Evolutionary conservation across 1,139 yeast species (phyloP).

Genomic region (Komagataea norvegica): DNA sequence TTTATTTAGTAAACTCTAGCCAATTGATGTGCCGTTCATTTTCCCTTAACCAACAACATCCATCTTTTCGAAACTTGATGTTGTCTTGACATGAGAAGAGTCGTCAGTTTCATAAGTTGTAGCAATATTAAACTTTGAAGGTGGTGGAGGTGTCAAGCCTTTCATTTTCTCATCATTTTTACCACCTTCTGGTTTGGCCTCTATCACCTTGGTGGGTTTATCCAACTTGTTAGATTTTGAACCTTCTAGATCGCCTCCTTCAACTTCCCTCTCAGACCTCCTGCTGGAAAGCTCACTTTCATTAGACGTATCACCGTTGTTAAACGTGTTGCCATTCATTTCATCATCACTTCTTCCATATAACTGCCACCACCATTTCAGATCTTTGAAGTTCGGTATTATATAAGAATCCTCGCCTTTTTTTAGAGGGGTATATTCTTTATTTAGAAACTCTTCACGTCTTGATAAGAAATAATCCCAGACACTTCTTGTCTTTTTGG

Average conservation of each 20-base stretch:
- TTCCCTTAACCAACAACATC: conserved; percentile 11
- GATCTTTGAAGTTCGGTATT: conserved; percentile 61
- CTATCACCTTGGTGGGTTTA: too few relatives aligned
- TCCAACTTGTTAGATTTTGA: too few relatives aligned
- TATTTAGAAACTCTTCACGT: conserved; percentile 62
- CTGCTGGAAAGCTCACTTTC: conserved; percentile 6
- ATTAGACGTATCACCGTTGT: conserved; percentile 9
- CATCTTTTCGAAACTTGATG: conserved; percentile 11
- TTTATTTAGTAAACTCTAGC: too few relatives aligned
- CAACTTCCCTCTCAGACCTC: background rate
- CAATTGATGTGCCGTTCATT: too few relatives aligned
- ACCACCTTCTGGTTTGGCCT: background rate
- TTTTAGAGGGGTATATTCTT: conserved; percentile 31
- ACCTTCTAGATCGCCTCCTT: background rate
- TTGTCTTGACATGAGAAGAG: background rate
- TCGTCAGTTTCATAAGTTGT: conserved; percentile 7
- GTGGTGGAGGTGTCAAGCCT: conserved; percentile 14
- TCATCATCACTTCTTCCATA: conserved; percentile 78
- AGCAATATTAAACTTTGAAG: conserved; percentile 3
- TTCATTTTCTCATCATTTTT: conserved; percentile 7
- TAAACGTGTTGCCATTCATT: conserved; percentile 51
- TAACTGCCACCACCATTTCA: conserved; percentile 85
- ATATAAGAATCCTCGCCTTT: conserved; percentile 41
- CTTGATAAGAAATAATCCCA: conserved; percentile 93
- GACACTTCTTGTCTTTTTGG: conserved; percentile 64